phyloP scores from a whole-genome alignment of 192 early-diverging fungal species.

The Coemansia sp. region DNA sequence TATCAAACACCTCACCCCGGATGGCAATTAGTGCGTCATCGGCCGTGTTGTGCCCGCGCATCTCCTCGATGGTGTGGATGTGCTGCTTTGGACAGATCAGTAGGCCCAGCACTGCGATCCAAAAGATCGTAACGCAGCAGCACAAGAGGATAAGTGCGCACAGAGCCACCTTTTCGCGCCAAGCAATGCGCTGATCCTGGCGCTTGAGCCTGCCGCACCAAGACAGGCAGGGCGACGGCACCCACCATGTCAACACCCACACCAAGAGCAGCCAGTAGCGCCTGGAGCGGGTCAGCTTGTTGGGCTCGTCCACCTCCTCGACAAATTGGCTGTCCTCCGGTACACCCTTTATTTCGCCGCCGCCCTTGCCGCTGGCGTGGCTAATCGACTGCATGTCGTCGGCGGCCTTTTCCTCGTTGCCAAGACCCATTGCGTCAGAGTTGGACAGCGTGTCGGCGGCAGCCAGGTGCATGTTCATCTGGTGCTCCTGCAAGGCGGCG shows the following conservation, averaged over 20 bases:
- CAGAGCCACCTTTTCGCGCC: conserved; percentile 97
- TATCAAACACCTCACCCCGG: conserved; percentile 83
- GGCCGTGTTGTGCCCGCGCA: conserved; percentile 59
- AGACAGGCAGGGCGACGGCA: conserved; percentile 72
- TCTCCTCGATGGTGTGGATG: conserved; percentile 69
- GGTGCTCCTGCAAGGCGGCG: conserved; percentile 47
- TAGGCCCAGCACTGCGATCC: conserved; percentile 75
- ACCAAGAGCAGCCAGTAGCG: conserved; percentile 84
- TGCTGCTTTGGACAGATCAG: conserved; percentile 76
- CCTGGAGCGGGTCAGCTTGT: conserved; percentile 41
- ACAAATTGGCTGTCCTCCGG: conserved; percentile 26
- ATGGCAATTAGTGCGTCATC: conserved; percentile 68
- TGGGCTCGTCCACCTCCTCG: conserved; percentile 58
- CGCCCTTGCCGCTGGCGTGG: conserved; percentile 22
- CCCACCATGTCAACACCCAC: conserved; percentile 71
- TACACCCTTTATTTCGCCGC: conserved; percentile 46
- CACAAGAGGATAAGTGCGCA: conserved; percentile 82
- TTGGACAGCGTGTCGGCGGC: conserved; percentile 17
- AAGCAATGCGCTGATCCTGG: conserved; percentile 84
- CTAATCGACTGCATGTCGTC: conserved; percentile 35
- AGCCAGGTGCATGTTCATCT: conserved; percentile 28
- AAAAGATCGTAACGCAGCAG: conserved; percentile 79
- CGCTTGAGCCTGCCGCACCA: conserved; percentile 82
- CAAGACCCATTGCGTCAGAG: conserved; percentile 18
- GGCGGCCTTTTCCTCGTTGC: conserved; percentile 49